phyloP scores from a whole-genome alignment of 148 eudicot species.

The Hydrangea macrophylla region DNA sequence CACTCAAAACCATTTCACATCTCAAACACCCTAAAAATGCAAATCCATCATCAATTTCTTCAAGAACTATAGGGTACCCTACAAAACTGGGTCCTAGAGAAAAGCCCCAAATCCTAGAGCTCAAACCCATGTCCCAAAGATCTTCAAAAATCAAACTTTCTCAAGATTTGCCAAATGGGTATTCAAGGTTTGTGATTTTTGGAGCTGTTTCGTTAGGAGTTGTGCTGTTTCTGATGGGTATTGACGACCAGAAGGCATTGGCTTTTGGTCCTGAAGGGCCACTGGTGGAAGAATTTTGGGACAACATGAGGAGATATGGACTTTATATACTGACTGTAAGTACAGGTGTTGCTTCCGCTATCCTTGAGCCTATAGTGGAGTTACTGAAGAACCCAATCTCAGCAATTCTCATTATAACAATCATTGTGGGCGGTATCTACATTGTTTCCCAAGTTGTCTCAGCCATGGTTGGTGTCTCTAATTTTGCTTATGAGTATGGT shows the following conservation, averaged over 20 bases:
- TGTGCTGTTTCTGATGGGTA: slow-evolving; percentile 38
- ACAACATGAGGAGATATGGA: slow-evolving; percentile 79
- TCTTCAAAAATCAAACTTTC: not conserved
- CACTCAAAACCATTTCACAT: not conserved
- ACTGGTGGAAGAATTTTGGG: slow-evolving; percentile 81
- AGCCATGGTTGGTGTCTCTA: slow-evolving; percentile 80
- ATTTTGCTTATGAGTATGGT: slow-evolving; percentile 61
- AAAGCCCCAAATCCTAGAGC: not conserved
- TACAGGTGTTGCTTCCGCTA: slow-evolving; percentile 54
- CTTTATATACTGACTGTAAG: slow-evolving; percentile 73
- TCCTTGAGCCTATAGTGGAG: slow-evolving; percentile 58
- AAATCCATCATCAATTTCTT: not conserved
- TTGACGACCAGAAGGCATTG: slow-evolving; percentile 54
- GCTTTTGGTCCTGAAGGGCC: slow-evolving; percentile 95
- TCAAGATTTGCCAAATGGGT: slow-evolving; percentile 2
- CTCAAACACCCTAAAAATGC: not conserved
- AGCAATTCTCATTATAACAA: slow-evolving; percentile 50
- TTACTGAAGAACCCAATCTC: slow-evolving; percentile 71
- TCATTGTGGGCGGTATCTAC: slow-evolving; percentile 55
- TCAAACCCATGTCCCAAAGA: not conserved
- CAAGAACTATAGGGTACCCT: not conserved
- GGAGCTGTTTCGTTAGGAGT: slow-evolving; percentile 57
- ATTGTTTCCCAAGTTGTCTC: slow-evolving; percentile 66
- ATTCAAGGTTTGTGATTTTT: slow-evolving; percentile 23
- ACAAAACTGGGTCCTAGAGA: not conserved